Conservation (phyloP, 2,329 filamentous ascomycete species). For the Alternaria panax region DNA sequence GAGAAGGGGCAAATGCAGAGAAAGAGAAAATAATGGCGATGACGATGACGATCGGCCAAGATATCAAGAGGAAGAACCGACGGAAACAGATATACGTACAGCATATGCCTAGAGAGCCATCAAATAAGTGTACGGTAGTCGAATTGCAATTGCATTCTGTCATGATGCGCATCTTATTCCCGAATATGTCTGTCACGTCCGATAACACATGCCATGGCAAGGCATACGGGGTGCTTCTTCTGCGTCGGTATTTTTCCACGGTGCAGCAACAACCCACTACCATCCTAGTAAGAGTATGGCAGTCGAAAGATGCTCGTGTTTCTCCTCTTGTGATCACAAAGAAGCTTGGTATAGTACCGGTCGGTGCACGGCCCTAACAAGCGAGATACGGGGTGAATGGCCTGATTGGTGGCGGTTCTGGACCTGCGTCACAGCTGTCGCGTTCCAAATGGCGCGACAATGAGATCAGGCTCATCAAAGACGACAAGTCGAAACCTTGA, state of each 20-base stretch:
- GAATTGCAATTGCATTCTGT: not conserved
- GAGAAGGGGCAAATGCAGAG: not conserved
- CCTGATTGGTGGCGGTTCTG: not conserved
- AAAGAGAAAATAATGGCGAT: not conserved
- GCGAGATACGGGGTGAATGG: not conserved
- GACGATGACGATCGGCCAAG: not conserved
- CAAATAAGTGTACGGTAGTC: not conserved
- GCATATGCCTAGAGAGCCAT: not conserved
- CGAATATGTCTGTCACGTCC: not conserved
- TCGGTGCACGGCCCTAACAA: not conserved
- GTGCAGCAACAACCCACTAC: not conserved
- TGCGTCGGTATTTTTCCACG: not conserved
- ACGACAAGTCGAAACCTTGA: not conserved
- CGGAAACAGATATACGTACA: constrained; percentile 10
- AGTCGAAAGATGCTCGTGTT: not conserved
- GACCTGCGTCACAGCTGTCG: not conserved
- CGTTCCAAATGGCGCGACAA: not conserved
- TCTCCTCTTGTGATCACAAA: not conserved
- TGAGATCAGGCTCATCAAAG: not conserved
- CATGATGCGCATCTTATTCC: not conserved
- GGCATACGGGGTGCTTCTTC: too few relatives aligned
- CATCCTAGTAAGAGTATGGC: not conserved
- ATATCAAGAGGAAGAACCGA: not conserved
- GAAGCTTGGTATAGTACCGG: not conserved
- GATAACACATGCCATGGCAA: too few relatives aligned